These are phyloP conservation scores for Paracorniculantispora psalliotae DNA, from an alignment of 2,329 filamentous ascomycete genomes.

Conservation along the genomic window DNA sequence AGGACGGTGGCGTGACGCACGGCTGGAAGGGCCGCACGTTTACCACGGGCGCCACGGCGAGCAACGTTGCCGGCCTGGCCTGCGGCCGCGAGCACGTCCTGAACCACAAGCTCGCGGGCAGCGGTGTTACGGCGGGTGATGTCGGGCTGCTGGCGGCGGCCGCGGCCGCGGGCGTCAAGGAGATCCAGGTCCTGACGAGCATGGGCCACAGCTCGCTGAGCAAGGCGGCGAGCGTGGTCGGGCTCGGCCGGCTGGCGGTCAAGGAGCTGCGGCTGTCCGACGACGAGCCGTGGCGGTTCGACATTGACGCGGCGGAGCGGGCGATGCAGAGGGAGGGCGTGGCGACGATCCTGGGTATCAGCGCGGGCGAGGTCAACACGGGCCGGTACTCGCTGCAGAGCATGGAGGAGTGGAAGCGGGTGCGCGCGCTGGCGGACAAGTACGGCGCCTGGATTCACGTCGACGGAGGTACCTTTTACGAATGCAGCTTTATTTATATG, in stretches of 20 bases:
- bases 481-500: not conserved
- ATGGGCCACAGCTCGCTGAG: slow-evolving; percentile 76
- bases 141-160: slow-evolving; percentile 66
- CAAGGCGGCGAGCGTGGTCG: slow-evolving; percentile 79
- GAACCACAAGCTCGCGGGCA: slow-evolving; percentile 26
- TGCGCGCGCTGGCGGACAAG: slow-evolving; percentile 66
- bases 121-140: slow-evolving; percentile 53
- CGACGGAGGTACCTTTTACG: slow-evolving; percentile 60
- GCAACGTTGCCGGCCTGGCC: slow-evolving; percentile 73
- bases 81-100: slow-evolving; percentile 62
- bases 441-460: slow-evolving; percentile 84
- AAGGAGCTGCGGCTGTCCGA: slow-evolving; percentile 50
- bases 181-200: slow-evolving; percentile 74
- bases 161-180: slow-evolving; percentile 54
- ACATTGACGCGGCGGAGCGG: slow-evolving; percentile 59
- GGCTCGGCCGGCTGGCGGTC: slow-evolving; percentile 67
- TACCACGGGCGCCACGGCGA: slow-evolving; percentile 64
- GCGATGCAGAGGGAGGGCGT: slow-evolving; percentile 48
- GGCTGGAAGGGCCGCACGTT: slow-evolving; percentile 53
- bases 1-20: slow-evolving; percentile 30
- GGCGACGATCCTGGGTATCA: slow-evolving; percentile 74
- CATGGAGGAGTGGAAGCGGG: slow-evolving; percentile 52
- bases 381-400: slow-evolving; percentile 66
- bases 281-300: slow-evolving; percentile 62
- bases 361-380: slow-evolving; percentile 86